Base-by-base conservation (phyloP, 768 basidiomycete genomes). In the Nidularia sp. region DNA sequence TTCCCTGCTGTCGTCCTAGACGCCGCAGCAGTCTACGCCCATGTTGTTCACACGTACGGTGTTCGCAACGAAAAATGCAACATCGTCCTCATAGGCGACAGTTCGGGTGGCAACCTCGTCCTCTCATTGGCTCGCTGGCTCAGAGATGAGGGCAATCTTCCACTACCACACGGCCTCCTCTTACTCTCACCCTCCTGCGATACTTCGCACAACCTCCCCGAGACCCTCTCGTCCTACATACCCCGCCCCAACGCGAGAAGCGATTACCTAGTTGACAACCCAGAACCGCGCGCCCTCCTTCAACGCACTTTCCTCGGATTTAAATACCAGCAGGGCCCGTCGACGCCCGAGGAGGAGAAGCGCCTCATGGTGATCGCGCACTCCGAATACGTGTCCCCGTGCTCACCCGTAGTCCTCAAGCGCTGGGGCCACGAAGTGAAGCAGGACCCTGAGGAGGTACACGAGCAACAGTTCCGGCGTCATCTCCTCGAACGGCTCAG, bases 1-100 rank as follows among this genome's bases (percentile, higher is more conserved):
- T 76, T 80, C 56, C 80, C 80, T n/a, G 79, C 75, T 33, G 77
- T 74, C 0, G 66, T 81, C 0, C 76, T 78, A 55, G 79, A 81
- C 46, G 78, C 75, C 3, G 79, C 79, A 12, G 70, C 79, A 0
- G 77, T 77, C 6, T 81, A 79, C 50, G 67, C 73, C n/a, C 71
- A 77, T 50, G 65, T 80, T 22, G 65, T 79, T 13, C 53, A 66
- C 5, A 61, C 69, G 34, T 70, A 69, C 52, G 51, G 53, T 6
- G 52, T 49, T 25, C 45, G 53, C 25, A 31, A 51, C 9, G 48
- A 55, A 18, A 60, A 58, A 12, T 66, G 59, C 57, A 75, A 75
- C 53, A 70, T 79, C 45, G 59, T 80, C 29, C 69, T 81, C 43
- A 72, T 79, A 34, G 80, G 79, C n/a, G 80, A 80, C 53, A 78